Evolutionary conservation across 2,329 filamentous ascomycete species (phyloP), one percentile per base, ranked within the genome.

Genomic region (Fusarium compactum): DNA sequence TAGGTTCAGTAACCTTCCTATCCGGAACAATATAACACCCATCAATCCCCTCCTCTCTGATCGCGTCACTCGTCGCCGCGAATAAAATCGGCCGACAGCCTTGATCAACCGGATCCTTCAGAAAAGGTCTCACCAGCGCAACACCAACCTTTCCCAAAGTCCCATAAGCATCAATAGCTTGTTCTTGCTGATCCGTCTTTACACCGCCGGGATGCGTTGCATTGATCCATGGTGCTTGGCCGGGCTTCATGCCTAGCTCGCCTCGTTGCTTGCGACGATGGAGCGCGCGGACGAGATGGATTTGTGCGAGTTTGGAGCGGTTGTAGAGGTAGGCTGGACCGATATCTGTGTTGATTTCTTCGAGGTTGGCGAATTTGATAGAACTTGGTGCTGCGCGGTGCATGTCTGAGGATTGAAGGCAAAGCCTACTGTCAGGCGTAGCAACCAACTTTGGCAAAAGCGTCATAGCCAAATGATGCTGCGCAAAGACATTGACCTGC

Each of bases 401-500:
- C 25, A 60, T 16, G 10, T 60, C 60, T 6, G 60, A 62, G 1
- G 47, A 45, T 4, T 62, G 60, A 1, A 53, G 41, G 2, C 60
- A 53, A 0, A 62, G 46, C 2, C 60, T 47, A 8, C 60, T 62
- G 8, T 62, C 60, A 4, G 60, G 60, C 3, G 46, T 62, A 8
- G 55, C 55, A 15, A 62, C 47, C 6, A 62, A 11, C 8, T 53
- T 62, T 1, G 55, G 60, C 16, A 62, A 56, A 15, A 62, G 16
- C 3, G 55, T 53, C 60, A 62, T 62, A 12, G 60, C 60, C 40
- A 62, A 20, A 53, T 60, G 60, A 22, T 62, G 47, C 32, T 62
- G 60, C 14, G 60, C 55, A 30, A 60, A 62, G 11, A 62, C 47
- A 5, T 62, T 62, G 40, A 62, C 47, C 27, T 62, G 60, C 55